phyloP scores from a whole-genome alignment of 495 filamentous ascomycete genomes.

The Penicillium tannophilum region DNA sequence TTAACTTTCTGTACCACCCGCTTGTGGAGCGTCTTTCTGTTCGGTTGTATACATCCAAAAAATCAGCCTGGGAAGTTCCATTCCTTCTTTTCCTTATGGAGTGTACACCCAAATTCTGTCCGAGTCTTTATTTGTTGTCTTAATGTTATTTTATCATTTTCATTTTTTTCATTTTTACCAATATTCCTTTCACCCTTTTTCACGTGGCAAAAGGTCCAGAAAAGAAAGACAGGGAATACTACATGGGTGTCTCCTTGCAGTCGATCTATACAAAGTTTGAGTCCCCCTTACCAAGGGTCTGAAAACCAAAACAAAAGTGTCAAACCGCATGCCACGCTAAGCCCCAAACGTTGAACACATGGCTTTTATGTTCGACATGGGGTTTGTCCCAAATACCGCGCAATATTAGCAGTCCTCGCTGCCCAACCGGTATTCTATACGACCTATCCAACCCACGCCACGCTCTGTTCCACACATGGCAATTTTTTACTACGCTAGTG shows the following conservation, averaged over 20 bases:
- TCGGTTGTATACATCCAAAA: not conserved
- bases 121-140: too few species aligned
- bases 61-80: too few species aligned
- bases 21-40: not conserved
- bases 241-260: conserved; percentile 4
- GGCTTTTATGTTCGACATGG: conserved; percentile 6
- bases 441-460: conserved; percentile 5
- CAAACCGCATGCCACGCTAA: conserved; percentile 11
- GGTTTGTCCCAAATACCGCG: conserved; percentile 8
- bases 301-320: conserved; percentile 1
- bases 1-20: conserved; percentile 12
- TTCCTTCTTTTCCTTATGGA: too few species aligned
- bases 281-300: not conserved
- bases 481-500: not conserved
- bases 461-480: conserved; percentile 9
- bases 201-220: conserved; percentile 15
- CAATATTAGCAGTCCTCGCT: not conserved
- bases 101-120: too few species aligned
- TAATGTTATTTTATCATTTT: too few species aligned
- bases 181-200: not conserved
- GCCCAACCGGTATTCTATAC: not conserved
- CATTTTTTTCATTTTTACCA: not conserved
- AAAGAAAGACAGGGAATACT: not conserved
- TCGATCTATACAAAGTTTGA: not conserved
- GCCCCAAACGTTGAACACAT: conserved; percentile 11